Base-by-base conservation (phyloP, 1,139 yeast genomes). In the Candida sojae region DNA sequence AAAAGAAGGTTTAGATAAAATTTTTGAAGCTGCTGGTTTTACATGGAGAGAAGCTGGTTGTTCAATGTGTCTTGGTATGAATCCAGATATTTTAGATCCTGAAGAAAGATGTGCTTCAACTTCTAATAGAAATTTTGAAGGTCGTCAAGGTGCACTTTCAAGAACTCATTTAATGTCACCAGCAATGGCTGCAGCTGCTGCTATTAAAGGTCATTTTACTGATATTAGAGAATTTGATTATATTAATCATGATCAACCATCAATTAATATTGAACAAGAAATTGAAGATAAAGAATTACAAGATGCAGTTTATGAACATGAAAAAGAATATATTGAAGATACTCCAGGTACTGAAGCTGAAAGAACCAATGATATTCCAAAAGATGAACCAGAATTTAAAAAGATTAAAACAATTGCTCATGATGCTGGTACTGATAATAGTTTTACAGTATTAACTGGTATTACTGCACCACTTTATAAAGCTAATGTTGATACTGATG, bases 11-110 rank as follows among this genome's bases (percentile, higher is more conserved):
- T 80, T 93, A 49, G 95, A 93, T 67, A 88, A 89, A 75, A 81
- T 93, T 52, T 93, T 93, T 61, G 83, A 78, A 61, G 90, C 83
- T 45, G 98, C 99, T 48, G 98, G 97, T 28, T 93, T 93, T 65
- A 91, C 88, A 61, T 93, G 99, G 99, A 87, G 99, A 77, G 99
- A 93, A 75, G 98, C 99, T 55, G 99, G 99, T 53, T 93, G 99
- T 73, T 92, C 98, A 45, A 93, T 93, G 99, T 93, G 99, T 75
- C 82, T 93, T 52, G 99, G 99, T 71, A 93, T 93, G 99, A 93
- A 93, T 73, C 97, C 98, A 38, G 99, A 93, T 75, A 92, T 93
- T 61, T 81, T 93, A 63, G 83, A 86, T 53, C 98, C 98, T 42
- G 82, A 88, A 64, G 99, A 93, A 71, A 85, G 99, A 73, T 93